Conservation (phyloP, 2,329 filamentous ascomycete species). For the Immersiporthe knoxdaviesiana region DNA sequence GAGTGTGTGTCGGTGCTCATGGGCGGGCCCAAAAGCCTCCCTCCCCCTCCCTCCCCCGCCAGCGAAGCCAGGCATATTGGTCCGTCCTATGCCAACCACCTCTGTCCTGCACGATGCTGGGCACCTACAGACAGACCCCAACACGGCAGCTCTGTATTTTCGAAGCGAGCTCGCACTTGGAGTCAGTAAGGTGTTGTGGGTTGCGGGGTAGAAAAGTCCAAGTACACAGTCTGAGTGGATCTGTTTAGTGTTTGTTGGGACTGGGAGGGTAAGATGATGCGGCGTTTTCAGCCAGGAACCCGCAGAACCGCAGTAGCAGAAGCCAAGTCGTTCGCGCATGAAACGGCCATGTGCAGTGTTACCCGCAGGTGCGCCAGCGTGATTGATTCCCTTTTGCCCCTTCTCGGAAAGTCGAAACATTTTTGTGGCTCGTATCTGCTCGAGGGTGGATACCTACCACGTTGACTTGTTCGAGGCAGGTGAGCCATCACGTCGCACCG, state of each 20-base stretch:
- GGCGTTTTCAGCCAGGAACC: background rate
- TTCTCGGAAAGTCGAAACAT: constrained; percentile 2
- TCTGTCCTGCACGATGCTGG: constrained; percentile 29
- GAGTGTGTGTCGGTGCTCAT: constrained; percentile 11
- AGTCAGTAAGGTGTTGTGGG: background rate
- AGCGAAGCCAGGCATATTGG: background rate
- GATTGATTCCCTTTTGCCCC: background rate
- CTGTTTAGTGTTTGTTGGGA: background rate
- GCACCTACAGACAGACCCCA: constrained; percentile 24
- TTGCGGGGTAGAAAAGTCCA: background rate
- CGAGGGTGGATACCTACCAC: constrained; percentile 13
- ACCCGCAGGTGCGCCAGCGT: constrained; percentile 7
- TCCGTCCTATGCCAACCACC: constrained; percentile 1
- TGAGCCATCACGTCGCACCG: constrained; percentile 27
- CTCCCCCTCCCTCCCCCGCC: too few species aligned
- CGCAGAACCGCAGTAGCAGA: background rate
- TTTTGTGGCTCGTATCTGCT: constrained; percentile 22
- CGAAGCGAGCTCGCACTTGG: background rate
- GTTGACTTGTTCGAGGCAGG: constrained; percentile 16
- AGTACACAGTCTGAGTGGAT: background rate
- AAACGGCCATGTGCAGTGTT: constrained; percentile 10
- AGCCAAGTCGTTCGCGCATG: background rate
- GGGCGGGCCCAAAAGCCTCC: background rate
- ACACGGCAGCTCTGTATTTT: constrained; percentile 22
- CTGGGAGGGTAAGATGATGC: background rate